Base-by-base conservation (phyloP, 1,139 yeast species). In the Sugiyamaella pinicola region DNA sequence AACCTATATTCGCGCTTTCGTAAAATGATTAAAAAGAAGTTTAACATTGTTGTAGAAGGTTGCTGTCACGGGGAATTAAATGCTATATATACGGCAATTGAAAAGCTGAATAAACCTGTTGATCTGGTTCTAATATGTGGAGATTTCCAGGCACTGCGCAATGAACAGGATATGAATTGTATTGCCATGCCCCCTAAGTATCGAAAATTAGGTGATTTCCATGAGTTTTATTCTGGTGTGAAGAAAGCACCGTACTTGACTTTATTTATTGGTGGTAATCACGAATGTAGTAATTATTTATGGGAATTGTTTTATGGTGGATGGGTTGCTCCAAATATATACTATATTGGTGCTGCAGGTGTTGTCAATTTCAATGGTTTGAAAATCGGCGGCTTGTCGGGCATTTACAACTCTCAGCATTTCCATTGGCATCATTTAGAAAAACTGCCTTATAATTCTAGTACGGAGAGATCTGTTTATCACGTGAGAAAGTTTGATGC, bases 261-360 rank as follows among this genome's bases (percentile, higher is more conserved):
- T 0, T 62, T 93, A 0, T 85, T 93, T 61, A 81, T 95, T 44
- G 99, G 99, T 2, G 99, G 99, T 0, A 93, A 93, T 69, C 99
- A 93, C 64, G 99, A 93, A 66, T 83, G 95, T 7, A 86, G 95
- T 54, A 81, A 84, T 56, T 88, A 87, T 67, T 65, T 93, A 59
- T 77, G 81, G 60, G 91, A 87, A 61, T 71, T 91, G 55, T 82
- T 81, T 58, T 81, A 78, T 65, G 99, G 99, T 9, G 99, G 99
- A 0, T 95, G 95, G 90, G 93, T 87, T 1, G 96, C 96, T 1
- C 89, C 89, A 1, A 85, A 86, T 60, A 89, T 93, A n/a, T 95
- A 85, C 68, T 95, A 84, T 65, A 68, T 93, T 64, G 99, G 99
- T 0, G 82, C 83, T 42, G 80, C 84, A 41, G 90, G 93, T 12